Percentiles rank a stretch among this genome's conserved stretches.
These are phyloP conservation scores for Alternaria arborescens DNA, from an alignment of 2,329 filamentous ascomycete species.

Conservation along the genomic window DNA sequence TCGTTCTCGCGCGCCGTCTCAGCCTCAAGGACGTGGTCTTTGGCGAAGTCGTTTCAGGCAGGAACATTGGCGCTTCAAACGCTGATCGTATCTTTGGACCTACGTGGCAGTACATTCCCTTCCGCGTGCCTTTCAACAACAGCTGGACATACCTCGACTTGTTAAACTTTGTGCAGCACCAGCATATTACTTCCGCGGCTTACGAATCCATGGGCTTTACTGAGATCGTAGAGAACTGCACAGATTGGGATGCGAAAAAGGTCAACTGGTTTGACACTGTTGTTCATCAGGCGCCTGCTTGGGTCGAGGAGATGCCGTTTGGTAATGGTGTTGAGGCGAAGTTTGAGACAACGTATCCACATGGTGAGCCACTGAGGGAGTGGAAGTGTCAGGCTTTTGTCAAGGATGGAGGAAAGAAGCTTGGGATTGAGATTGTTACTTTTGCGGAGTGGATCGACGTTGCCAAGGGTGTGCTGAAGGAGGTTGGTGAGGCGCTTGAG, in stretches of 20 bases:
- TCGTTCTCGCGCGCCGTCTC: slow-evolving; percentile 66
- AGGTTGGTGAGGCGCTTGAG: slow-evolving; percentile 42
- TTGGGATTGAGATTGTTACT: slow-evolving; percentile 68
- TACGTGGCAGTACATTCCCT: slow-evolving; percentile 72
- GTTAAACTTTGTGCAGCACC: slow-evolving; percentile 47
- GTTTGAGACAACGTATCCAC: slow-evolving; percentile 67
- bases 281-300: slow-evolving; percentile 56
- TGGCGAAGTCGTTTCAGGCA: slow-evolving; percentile 71
- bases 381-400: slow-evolving; percentile 70
- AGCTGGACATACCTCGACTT: slow-evolving; percentile 54
- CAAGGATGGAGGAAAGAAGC: slow-evolving; percentile 57
- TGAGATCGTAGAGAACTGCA: slow-evolving; percentile 48
- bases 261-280: slow-evolving; percentile 50
- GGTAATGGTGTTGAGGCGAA: slow-evolving; percentile 41
- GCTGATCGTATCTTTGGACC: slow-evolving; percentile 69
- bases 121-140: slow-evolving; percentile 65
- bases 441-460: slow-evolving; percentile 64
- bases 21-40: slow-evolving; percentile 67
- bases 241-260: slow-evolving; percentile 39
- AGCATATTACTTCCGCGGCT: slow-evolving; percentile 43
- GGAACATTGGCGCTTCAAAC: slow-evolving; percentile 65
- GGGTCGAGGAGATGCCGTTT: slow-evolving; percentile 65
- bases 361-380: slow-evolving; percentile 49
- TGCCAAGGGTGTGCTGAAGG: slow-evolving; percentile 61
- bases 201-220: slow-evolving; percentile 51